A percentile compares a stretch with the other conserved stretches of the same genome.
These are phyloP conservation scores for Malus hybrid DNA, from an alignment of 331 rosid species.

Conservation along the genomic window DNA sequence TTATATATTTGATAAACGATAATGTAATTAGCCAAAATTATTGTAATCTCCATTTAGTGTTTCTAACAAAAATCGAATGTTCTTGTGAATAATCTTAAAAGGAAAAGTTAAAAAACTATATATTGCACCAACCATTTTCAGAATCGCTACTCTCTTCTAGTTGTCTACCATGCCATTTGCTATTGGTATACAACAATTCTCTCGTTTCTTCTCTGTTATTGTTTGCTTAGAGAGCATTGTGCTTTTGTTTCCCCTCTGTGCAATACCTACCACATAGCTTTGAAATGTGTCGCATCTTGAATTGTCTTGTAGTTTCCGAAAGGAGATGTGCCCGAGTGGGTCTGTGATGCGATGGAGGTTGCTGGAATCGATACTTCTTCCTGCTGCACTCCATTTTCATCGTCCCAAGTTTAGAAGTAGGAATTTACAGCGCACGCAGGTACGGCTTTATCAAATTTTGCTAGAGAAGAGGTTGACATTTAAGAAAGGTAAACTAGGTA, in stretches of 20 bases:
- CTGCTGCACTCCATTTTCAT: slow-evolving; percentile 49
- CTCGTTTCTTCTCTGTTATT: not conserved
- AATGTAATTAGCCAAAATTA: not conserved
- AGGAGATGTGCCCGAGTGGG: slow-evolving; percentile 93
- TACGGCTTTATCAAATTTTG: slow-evolving; percentile 2
- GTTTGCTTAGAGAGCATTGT: not conserved
- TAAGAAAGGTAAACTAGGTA: slow-evolving; percentile 4
- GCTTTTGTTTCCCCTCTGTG: not conserved
- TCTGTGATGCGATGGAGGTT: slow-evolving; percentile 92
- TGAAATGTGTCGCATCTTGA: slow-evolving; percentile 2
- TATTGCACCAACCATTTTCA: not conserved
- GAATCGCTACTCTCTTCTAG: not conserved
- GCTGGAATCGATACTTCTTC: slow-evolving; percentile 88
- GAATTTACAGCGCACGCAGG: not conserved
- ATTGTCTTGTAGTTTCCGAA: slow-evolving; percentile 60
- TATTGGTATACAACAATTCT: not conserved
- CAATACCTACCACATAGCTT: not conserved
- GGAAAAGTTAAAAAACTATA: not conserved
- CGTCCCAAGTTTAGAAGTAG: slow-evolving; percentile 14
- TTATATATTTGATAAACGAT: too few relatives aligned
- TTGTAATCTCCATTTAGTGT: too few relatives aligned
- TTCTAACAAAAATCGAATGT: not conserved
- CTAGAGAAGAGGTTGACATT: slow-evolving; percentile 35
- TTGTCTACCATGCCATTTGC: not conserved
- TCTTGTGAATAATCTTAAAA: not conserved